A percentile compares a stretch with the other conserved stretches of the same genome.
Evolutionary conservation across 192 early-diverging fungal species (phyloP).

Genomic region (Entrophospora sp.): DNA sequence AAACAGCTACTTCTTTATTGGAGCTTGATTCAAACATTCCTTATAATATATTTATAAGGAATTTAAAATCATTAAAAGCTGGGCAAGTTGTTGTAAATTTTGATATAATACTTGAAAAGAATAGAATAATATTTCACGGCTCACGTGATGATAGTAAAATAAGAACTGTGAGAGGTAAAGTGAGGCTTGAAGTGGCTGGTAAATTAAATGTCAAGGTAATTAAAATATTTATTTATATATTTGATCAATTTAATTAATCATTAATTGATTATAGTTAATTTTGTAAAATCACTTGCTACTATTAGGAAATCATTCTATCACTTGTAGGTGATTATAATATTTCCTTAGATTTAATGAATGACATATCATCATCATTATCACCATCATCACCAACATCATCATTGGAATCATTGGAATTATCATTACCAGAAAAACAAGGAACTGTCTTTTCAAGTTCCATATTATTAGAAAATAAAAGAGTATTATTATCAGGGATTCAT

Average conservation of each 20-base stretch:
- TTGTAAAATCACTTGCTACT: no score
- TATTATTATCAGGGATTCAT: not conserved
- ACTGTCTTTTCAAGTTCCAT: conserved; percentile 11
- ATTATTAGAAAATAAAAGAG: not conserved
- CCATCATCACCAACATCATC: no score
- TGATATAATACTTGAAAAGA: conserved; percentile 10
- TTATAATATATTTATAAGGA: not conserved
- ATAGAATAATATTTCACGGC: conserved; percentile 4
- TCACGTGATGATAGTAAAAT: not conserved
- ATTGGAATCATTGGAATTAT: no score
- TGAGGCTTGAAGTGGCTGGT: conserved; percentile 12
- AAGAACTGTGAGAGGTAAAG: conserved; percentile 11
- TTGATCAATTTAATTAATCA: no score
- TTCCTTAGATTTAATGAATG: no score
- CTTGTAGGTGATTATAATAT: conserved; percentile 1
- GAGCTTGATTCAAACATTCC: conserved; percentile 9
- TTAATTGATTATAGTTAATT: no score
- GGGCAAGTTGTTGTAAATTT: conserved; percentile 9
- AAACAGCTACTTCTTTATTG: not conserved
- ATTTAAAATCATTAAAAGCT: not conserved
- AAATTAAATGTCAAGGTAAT: conserved; percentile 7
- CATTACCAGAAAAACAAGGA: not conserved
- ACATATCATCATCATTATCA: no score
- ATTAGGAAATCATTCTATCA: no score
- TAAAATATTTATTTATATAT: no score